Evolutionary conservation across 1,284 basidiomycete genomes (phyloP), one percentile per base, ranked within the genome.

Genomic region (Athelia psychrophila): DNA sequence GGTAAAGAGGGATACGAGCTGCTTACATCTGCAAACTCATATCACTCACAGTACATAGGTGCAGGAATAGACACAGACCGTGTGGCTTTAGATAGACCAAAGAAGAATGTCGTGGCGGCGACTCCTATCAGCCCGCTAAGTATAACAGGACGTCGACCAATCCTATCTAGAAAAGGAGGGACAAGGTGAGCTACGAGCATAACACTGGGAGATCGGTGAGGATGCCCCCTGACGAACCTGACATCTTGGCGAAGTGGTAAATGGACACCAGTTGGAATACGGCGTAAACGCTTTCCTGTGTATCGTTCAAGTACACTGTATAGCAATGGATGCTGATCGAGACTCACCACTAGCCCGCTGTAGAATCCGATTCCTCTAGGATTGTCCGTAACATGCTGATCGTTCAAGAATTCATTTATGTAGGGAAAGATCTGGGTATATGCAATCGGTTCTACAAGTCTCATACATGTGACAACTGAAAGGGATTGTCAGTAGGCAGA

Each of bases 81-180:
- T n/a, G n/a, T n/a, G n/a, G n/a, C n/a, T n/a, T 68, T 74, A 15
- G 84, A 84, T 16, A 86, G 57, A 0, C 86, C 86, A 52, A 87
- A 76, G 22, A 77, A 60, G 3, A 80, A 49, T 0, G 79, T 82
- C 16, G 79, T 69, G 13, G 77, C 40, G 4, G 77, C 77, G 24
- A 81, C 74, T 10, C 82, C 81, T 2, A 76, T 46, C 20, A 78
- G 76, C 18, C 84, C 84, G 3, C 71, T 53, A 23, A 87, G 70
- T 10, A 88, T 73, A 23, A 86, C 76, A 30, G 86, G 84, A 23
- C 79, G 76, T 16, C 85, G 76, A 15, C 85, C 86, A 33, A 85
- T 68, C 44, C 71, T 61, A 63, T 86, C 83, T 80, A 48, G 6
- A 47, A 47, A 13, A n/a, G 8, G 6, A 47, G 46, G 35, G 18